These are phyloP conservation scores for Ensete ventricosum DNA, from an alignment of 176 grass and related monocot genomes.

Conservation along the genomic window DNA sequence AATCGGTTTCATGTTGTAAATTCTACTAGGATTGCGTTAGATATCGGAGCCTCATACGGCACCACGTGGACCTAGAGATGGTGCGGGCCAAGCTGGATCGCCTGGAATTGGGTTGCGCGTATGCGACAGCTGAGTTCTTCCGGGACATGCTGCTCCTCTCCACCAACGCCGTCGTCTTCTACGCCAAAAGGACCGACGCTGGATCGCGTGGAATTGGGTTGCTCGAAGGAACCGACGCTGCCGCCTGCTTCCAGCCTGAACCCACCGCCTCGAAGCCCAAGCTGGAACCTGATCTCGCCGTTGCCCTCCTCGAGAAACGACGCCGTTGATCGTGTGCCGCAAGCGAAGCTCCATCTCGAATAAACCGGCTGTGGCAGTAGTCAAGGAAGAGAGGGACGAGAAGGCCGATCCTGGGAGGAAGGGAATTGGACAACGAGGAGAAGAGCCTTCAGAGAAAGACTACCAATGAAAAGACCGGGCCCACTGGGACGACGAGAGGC, in stretches of 20 bases:
- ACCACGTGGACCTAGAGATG: conserved; percentile 72
- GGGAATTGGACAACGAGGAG: conserved; percentile 1
- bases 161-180: conserved; percentile 70
- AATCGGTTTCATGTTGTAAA: background rate
- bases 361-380: conserved; percentile 26
- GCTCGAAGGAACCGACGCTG: background rate
- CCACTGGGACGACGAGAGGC: conserved; percentile 22
- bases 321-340: conserved; percentile 56
- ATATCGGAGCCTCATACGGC: conserved; percentile 48
- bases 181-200: conserved; percentile 37
- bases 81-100: conserved; percentile 41
- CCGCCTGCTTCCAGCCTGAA: conserved; percentile 1
- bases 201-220: conserved; percentile 3
- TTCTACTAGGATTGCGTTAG: conserved; percentile 30
- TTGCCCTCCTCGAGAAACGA: conserved; percentile 42
- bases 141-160: conserved; percentile 78
- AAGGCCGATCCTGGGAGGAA: conserved; percentile 34
- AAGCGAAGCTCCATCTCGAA: conserved; percentile 64
- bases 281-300: conserved; percentile 40
- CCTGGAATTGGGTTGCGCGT: conserved; percentile 2
- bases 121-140: conserved; percentile 52
- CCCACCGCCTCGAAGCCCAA: conserved; percentile 30
- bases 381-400: conserved; percentile 26
- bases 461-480: conserved; percentile 22
- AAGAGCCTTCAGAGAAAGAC: conserved; percentile 18